A percentile compares a stretch with the other conserved stretches of the same genome.
phyloP scores from a whole-genome alignment of 352 stramenopile species.

The Globisporangium cystogenes region DNA sequence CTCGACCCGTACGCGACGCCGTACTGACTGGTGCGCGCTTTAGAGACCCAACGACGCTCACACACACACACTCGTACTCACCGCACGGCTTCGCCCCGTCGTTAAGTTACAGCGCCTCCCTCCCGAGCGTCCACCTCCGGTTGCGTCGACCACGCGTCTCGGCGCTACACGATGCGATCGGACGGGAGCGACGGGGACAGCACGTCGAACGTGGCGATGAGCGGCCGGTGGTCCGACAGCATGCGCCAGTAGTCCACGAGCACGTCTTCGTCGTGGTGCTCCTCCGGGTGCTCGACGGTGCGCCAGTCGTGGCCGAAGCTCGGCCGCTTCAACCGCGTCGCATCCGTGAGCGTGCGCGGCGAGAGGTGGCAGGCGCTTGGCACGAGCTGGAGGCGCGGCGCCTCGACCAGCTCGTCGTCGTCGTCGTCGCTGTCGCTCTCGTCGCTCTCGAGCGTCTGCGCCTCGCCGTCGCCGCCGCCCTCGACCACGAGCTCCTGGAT shows the following conservation, averaged over 20 bases:
- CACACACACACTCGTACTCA: not conserved
- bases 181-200: conserved; percentile 1
- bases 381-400: conserved; percentile 38
- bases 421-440: conserved; percentile 1
- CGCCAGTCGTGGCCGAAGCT: conserved; percentile 72
- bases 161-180: not conserved
- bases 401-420: too few relatives aligned
- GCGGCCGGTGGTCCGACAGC: conserved; percentile 71
- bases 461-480: not conserved
- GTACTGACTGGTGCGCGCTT: too few relatives aligned
- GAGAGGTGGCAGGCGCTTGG: conserved; percentile 56
- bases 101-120: not conserved
- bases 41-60: too few relatives aligned
- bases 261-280: conserved; percentile 42
- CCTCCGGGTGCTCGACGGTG: conserved; percentile 32
- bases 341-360: conserved; percentile 53
- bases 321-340: conserved; percentile 66
- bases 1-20: conserved; percentile 21
- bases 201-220: conserved; percentile 62
- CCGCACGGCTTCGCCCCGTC: not conserved
- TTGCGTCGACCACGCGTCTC: too few relatives aligned
- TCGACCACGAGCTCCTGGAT: conserved; percentile 1
- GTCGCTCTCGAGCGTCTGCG: not conserved
- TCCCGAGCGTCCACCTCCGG: too few relatives aligned
- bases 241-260: conserved; percentile 83